Evolutionary conservation across 2,329 filamentous ascomycete species (phyloP), one percentile per base, ranked within the genome.

Genomic region (Geosmithia flava): DNA sequence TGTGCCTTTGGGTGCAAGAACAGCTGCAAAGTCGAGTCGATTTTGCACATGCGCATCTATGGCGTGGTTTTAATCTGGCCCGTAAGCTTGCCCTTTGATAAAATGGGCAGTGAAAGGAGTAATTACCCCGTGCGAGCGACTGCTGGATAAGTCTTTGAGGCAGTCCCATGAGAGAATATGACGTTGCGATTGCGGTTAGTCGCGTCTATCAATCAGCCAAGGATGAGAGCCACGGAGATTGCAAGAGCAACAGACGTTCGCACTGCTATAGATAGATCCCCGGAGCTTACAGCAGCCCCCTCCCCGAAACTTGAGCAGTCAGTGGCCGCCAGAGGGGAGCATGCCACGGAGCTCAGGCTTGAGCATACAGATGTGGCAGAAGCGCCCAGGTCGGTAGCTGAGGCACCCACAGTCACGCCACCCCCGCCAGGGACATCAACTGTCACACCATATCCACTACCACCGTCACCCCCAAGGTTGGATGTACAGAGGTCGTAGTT

Each of bases 401-500:
- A 55, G 33, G 68, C 68, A 11, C 66, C 64, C 15, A 78, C 68
- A 2, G 76, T 80, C 15, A 73, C 72, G 2, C 74, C 72, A 13
- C 71, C 70, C 2, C 71, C 70, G 13, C 71, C 71, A 1, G 75
- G 74, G 1, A 78, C 75, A 47, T 71, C 66, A 44, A 81, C 69
- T 1, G 78, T 81, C 17, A 81, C 76, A 19, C 65, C 73, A 49
- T 71, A 75, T 7, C 58, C 61, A 30, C 62, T 64, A 7, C 58
- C 61, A 33, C 62, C 65, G 20, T 60, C 60, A 16, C 63, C 61
- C 41, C 65, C 65, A 13, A 82, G 65, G 46, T 68, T 68, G 11
- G 67, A 62, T 6, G 78, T 69, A 56, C 78, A 82, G 3, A 67
- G 66, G 16, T 68, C 63, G 58, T 75, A 78, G 57, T 80, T 80